Evolutionary conservation across 2,329 filamentous ascomycete genomes (phyloP).

Genomic region (Apiospora hydei): DNA sequence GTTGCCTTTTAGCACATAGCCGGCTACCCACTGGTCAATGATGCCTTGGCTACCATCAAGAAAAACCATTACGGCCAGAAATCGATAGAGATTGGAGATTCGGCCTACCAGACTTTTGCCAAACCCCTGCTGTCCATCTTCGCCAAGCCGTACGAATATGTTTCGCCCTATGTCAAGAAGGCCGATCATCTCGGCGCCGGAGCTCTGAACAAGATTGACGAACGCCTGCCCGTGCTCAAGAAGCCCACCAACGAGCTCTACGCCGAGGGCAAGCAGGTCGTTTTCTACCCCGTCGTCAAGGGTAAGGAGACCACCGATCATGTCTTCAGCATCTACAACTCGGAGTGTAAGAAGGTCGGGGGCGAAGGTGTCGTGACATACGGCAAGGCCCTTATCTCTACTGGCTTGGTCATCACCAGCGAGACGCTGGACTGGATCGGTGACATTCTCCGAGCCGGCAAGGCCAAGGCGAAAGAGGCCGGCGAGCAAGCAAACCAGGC

Average conservation of each 20-base stretch:
- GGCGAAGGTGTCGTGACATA: slow-evolving; percentile 70
- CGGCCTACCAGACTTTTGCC: slow-evolving; percentile 78
- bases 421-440: slow-evolving; percentile 70
- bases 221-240: slow-evolving; percentile 75
- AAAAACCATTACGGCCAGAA: slow-evolving; percentile 83
- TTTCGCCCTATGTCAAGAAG: slow-evolving; percentile 84
- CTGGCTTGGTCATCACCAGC: slow-evolving; percentile 70
- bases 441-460: slow-evolving; percentile 66
- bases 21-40: slow-evolving; percentile 83
- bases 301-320: slow-evolving; percentile 68
- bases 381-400: slow-evolving; percentile 74
- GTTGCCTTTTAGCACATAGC: slow-evolving; percentile 72
- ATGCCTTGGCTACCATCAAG: slow-evolving; percentile 80
- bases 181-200: slow-evolving; percentile 80
- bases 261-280: slow-evolving; percentile 66
- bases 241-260: slow-evolving; percentile 77
- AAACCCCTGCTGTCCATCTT: slow-evolving; percentile 82
- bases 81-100: slow-evolving; percentile 77
- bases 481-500: slow-evolving; percentile 54
- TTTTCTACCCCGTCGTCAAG: slow-evolving; percentile 69
- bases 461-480: slow-evolving; percentile 64
- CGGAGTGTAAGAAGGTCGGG: slow-evolving; percentile 69
- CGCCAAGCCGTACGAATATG: slow-evolving; percentile 78
- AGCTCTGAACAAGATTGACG: slow-evolving; percentile 73
- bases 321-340: slow-evolving; percentile 62